A percentile compares a stretch with the other conserved stretches of the same genome.
phyloP scores from a whole-genome alignment of 129 eudicot species.

The Artemisia tridentata region DNA sequence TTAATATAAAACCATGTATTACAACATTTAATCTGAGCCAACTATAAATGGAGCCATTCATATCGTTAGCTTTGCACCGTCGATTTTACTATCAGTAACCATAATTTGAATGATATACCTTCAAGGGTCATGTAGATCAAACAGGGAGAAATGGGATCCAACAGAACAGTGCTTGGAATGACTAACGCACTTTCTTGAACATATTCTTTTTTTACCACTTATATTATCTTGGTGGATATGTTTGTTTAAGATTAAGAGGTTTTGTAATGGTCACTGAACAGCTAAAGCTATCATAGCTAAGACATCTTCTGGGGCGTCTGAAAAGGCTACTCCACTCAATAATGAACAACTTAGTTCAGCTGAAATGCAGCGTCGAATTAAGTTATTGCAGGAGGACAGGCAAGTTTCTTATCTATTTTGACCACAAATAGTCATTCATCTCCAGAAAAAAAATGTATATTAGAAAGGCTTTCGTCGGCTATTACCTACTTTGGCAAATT shows the following conservation, averaged over 20 bases:
- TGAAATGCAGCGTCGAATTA: slow-evolving; percentile 77
- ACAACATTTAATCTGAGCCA: not conserved
- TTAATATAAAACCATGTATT: not conserved
- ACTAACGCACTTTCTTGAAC: no score
- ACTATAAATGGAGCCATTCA: not conserved
- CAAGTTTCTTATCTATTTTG: slow-evolving; percentile 18
- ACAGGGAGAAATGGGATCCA: no score
- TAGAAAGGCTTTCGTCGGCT: not conserved
- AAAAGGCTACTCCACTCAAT: slow-evolving; percentile 36
- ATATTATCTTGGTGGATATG: no score
- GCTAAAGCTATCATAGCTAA: slow-evolving; percentile 62
- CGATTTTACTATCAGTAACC: no score
- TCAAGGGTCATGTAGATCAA: no score
- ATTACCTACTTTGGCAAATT: not conserved
- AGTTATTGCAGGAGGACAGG: slow-evolving; percentile 81
- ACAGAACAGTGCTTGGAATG: no score
- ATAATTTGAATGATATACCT: no score
- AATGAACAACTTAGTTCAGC: slow-evolving; percentile 65
- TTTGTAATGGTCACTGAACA: slow-evolving; percentile 15
- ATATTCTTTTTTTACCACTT: no score
- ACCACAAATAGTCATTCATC: not conserved
- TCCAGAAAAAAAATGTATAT: no score
- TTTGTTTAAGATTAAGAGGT: no score
- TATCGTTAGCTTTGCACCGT: not conserved
- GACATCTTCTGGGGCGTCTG: slow-evolving; percentile 37